Base-by-base conservation (phyloP, 148 eudicot genomes). In the Vaccinium myrtillus region DNA sequence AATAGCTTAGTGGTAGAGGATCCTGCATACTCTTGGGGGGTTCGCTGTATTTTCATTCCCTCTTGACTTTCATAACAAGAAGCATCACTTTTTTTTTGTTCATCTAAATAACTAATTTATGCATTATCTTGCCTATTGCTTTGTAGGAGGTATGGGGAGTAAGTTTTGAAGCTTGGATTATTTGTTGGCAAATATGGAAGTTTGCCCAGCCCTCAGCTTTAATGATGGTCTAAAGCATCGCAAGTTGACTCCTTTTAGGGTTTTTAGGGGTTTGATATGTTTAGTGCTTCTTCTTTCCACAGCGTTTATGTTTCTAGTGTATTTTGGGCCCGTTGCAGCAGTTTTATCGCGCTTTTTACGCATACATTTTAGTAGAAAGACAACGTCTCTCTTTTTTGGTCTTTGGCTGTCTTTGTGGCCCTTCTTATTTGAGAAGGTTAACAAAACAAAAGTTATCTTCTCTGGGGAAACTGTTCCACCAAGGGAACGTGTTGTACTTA, bases 401-500 rank as follows among this genome's bases (percentile, higher is more conserved):
- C 86, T 88, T 80, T 94, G 97, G 97, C 83, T 94, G 56, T 92
- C 94, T 81, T 83, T 92, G 70, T 94, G 97, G 97, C 97, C 97
- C 65, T 92, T 87, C 87, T 86, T 94, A 74, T 94, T 94, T 77
- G 97, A 94, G 87, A 94, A 94, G 88, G 92, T 94, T 23, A 94
- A 94, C 87, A 88, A 89, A 83, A 94, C 95, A 18, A 92, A 86
- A 78, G 94, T 94, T 11, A 77, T 92, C 8, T 92, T 94, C 77
- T 92, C 95, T 59, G 97, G 97, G 67, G 95, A 94, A 50, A 83
- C 54, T 53, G 90, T 92, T 75, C 97, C 94, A 30, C 51, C 82
- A 2, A 85, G 88, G 82, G 95, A 94, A 87, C 94, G 95, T 85
- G 93, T 91, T 85, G 87, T 94, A 88, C 86, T 94, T 61, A 92